Evolutionary conservation across 2,329 filamentous ascomycete genomes (phyloP).

Genomic region (Cytospora paraplurivora): DNA sequence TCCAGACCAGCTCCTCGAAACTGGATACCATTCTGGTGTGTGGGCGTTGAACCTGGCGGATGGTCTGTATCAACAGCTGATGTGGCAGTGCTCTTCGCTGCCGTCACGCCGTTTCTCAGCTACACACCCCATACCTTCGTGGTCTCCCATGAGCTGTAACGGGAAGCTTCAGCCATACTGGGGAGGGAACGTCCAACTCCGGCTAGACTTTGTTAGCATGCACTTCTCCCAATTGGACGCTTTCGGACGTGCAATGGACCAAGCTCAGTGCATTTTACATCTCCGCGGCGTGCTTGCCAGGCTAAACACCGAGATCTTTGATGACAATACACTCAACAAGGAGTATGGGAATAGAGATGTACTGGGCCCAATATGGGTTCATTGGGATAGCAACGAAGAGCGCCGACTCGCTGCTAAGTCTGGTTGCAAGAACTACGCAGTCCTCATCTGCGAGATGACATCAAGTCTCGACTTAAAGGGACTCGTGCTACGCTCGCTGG

Average conservation of each 20-base stretch:
- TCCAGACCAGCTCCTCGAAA: background rate
- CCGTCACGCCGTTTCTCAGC: background rate
- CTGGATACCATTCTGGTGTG: background rate
- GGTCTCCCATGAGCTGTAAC: constrained; percentile 1
- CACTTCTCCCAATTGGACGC: background rate
- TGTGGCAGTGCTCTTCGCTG: background rate
- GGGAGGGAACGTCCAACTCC: background rate
- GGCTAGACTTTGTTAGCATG: background rate
- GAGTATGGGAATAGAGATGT: background rate
- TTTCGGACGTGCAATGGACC: constrained; percentile 1
- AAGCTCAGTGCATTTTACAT: constrained; percentile 1
- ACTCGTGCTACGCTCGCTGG: background rate
- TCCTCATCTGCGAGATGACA: background rate
- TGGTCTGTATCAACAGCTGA: background rate
- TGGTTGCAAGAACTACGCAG: background rate
- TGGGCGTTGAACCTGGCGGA: background rate
- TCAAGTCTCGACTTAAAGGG: background rate
- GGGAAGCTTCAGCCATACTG: background rate
- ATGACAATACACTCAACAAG: background rate
- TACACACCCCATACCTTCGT: constrained; percentile 7
- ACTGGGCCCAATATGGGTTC: background rate
- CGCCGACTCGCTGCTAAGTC: background rate
- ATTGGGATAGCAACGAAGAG: background rate
- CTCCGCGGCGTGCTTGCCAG: constrained; percentile 7
- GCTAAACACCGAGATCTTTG: background rate